phyloP scores from a whole-genome alignment of 2,329 filamentous ascomycete genomes.

The Beauveria brongniartii region DNA sequence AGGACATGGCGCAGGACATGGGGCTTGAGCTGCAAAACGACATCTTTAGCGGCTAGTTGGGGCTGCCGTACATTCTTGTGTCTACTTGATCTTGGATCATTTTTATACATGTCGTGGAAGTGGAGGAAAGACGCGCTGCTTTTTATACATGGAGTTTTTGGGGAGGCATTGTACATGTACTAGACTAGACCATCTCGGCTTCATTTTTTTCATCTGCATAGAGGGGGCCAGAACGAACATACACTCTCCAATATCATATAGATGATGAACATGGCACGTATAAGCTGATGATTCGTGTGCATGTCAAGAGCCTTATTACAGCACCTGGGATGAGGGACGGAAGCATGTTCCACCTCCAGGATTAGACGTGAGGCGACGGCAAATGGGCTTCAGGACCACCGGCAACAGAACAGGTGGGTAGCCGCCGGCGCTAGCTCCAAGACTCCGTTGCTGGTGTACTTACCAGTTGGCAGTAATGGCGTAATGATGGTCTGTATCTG shows the following conservation, averaged over 20 bases:
- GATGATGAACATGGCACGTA: neutral
- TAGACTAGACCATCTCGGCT: conserved; percentile 8
- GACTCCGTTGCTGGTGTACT: neutral
- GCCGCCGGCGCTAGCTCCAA: neutral
- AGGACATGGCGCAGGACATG: conserved; percentile 78
- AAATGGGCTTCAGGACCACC: neutral
- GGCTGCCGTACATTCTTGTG: neutral
- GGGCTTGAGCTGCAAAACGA: conserved; percentile 85
- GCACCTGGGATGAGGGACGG: neutral
- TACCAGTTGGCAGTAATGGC: too few species aligned
- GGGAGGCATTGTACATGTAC: neutral
- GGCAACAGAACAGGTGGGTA: neutral
- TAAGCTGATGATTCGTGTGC: neutral
- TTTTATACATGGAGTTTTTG: neutral
- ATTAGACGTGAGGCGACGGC: too few species aligned
- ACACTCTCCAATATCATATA: neutral
- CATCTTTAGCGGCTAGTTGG: conserved; percentile 68
- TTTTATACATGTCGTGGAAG: neutral
- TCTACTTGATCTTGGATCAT: too few species aligned
- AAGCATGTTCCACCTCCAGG: neutral
- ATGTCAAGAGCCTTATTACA: neutral
- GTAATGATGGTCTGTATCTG: neutral
- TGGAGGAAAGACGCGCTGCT: neutral
- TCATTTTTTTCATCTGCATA: neutral
- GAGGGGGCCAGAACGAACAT: neutral